phyloP scores from a whole-genome alignment of 2,329 filamentous ascomycete genomes.

The Endoconidiophora laricicola region DNA sequence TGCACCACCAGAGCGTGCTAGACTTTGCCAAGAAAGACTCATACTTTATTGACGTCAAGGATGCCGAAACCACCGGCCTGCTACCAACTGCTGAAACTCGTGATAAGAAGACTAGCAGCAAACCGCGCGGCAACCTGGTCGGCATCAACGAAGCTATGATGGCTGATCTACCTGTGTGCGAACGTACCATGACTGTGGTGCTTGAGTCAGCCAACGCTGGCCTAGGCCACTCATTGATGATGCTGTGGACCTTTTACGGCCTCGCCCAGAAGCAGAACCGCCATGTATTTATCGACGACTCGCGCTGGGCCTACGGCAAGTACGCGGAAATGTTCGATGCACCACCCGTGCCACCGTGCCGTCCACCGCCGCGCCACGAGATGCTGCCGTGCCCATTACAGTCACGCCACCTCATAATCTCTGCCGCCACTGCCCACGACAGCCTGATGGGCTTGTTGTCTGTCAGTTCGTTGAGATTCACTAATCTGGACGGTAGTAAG shows the following conservation, averaged over 20 bases:
- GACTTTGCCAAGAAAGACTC: slow-evolving; percentile 39
- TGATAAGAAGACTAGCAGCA: slow-evolving; percentile 20
- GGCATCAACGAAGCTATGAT: slow-evolving; percentile 29
- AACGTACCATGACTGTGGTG: slow-evolving; percentile 58
- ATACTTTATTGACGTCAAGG: slow-evolving; percentile 57
- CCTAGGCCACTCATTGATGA: slow-evolving; percentile 59
- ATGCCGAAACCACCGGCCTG: slow-evolving; percentile 49
- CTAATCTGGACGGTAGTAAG: slow-evolving; percentile 31
- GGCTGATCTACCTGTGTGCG: slow-evolving; percentile 41
- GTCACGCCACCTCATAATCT: slow-evolving; percentile 59
- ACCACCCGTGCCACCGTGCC: slow-evolving; percentile 48
- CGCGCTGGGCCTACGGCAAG: slow-evolving; percentile 64
- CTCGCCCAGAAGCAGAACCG: slow-evolving; percentile 57
- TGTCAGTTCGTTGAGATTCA: slow-evolving; percentile 16
- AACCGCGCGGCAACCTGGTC: slow-evolving; percentile 26
- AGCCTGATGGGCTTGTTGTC: slow-evolving; percentile 30
- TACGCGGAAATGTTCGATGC: slow-evolving; percentile 57
- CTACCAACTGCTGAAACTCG: slow-evolving; percentile 30
- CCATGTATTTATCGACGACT: slow-evolving; percentile 72
- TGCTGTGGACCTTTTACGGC: slow-evolving; percentile 71
- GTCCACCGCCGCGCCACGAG: slow-evolving; percentile 54
- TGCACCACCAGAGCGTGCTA: slow-evolving; percentile 6
- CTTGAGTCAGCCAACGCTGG: slow-evolving; percentile 59
- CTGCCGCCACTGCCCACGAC: slow-evolving; percentile 46
- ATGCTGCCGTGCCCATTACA: slow-evolving; percentile 66